Conservation (phyloP, 441 rosid genomes). For the Gossypium davidsonii region DNA sequence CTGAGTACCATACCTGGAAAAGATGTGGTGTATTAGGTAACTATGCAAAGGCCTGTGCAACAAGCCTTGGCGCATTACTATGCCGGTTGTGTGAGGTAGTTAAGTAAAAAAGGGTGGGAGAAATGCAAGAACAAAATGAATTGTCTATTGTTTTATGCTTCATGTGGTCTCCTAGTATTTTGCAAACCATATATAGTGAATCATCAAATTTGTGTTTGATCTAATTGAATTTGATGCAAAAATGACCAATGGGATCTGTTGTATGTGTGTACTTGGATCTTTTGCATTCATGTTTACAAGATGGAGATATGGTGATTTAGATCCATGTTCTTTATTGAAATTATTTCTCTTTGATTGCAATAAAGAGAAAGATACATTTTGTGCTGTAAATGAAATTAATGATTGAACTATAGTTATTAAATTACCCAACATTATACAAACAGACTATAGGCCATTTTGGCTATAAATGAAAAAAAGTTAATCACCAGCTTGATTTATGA, state of each 20-base stretch:
- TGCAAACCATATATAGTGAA: background rate
- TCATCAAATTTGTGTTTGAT: slow-evolving; percentile 17
- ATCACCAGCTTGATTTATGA: background rate
- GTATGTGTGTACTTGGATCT: background rate
- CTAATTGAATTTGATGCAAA: background rate
- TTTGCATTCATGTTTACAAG: background rate
- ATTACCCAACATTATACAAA: background rate
- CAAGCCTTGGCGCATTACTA: slow-evolving; percentile 77
- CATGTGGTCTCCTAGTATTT: background rate
- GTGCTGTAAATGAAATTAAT: background rate
- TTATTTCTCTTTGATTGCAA: background rate
- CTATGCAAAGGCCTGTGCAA: slow-evolving; percentile 47
- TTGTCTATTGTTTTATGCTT: background rate
- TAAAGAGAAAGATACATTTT: background rate
- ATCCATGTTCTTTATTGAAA: background rate
- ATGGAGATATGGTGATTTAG: background rate
- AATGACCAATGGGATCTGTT: background rate
- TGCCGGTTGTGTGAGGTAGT: slow-evolving; percentile 72
- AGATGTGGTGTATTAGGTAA: slow-evolving; percentile 67
- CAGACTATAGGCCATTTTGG: background rate
- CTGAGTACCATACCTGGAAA: slow-evolving; percentile 88
- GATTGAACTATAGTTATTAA: background rate
- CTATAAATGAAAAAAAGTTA: background rate
- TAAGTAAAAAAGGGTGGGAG: slow-evolving; percentile 58
- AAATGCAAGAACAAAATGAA: slow-evolving; percentile 31